Evolutionary conservation across 2,329 filamentous ascomycete genomes (phyloP).

Genomic region (Fusarium abutilonis): DNA sequence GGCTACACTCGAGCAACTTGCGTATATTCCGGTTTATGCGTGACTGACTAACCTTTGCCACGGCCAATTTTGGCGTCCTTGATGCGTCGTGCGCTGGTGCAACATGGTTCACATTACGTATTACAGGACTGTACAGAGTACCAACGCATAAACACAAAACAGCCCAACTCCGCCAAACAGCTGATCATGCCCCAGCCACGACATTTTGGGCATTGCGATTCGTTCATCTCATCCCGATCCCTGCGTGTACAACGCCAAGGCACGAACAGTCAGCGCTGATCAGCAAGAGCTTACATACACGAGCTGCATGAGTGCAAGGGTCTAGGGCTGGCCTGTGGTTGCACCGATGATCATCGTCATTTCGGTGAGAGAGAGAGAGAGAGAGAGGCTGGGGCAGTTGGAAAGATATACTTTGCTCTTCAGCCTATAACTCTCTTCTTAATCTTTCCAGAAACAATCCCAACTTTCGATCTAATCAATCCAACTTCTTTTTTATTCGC

Average conservation of each 20-base stretch:
- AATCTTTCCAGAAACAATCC: not conserved
- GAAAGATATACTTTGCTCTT: conserved; percentile 20
- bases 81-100: conserved; percentile 12
- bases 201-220: conserved; percentile 10
- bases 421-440: not conserved
- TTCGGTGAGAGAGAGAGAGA: not conserved
- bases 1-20: too few species aligned
- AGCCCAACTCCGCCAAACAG: not conserved
- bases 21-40: too few species aligned
- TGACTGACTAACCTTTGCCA: too few species aligned
- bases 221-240: conserved; percentile 7
- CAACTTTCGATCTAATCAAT: not conserved
- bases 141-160: conserved; percentile 26
- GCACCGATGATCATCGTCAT: conserved; percentile 21
- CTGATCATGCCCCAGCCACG: conserved; percentile 17
- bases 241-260: conserved; percentile 24
- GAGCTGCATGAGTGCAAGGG: conserved; percentile 6
- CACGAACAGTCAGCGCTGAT: conserved; percentile 18
- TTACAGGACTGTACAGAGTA: not conserved
- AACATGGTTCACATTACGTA: not conserved
- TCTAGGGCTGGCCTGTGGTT: conserved; percentile 6
- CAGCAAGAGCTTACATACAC: conserved; percentile 10
- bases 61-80: not conserved
- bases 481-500: too few species aligned
- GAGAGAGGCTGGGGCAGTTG: conserved; percentile 16